phyloP scores from a whole-genome alignment of 2,329 filamentous ascomycete genomes.

The Colletotrichum zoysiae region DNA sequence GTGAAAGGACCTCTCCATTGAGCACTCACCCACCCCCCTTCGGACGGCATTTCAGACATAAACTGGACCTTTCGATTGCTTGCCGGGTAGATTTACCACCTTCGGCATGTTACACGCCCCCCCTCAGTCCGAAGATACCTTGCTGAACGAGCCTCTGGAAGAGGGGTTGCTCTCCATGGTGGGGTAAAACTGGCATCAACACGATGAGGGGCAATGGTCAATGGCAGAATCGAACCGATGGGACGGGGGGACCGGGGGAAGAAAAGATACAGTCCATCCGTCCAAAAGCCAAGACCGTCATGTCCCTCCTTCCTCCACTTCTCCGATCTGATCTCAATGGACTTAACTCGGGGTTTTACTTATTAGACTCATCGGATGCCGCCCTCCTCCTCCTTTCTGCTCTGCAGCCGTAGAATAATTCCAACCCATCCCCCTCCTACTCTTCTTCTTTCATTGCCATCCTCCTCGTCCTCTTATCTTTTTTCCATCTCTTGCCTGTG shows the following conservation, averaged over 20 bases:
- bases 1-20: slow-evolving; percentile 35
- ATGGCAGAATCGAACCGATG: slow-evolving; percentile 29
- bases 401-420: slow-evolving; percentile 37
- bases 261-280: neutral
- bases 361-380: slow-evolving; percentile 38
- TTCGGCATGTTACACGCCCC: slow-evolving; percentile 29
- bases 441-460: neutral
- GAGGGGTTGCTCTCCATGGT: slow-evolving; percentile 26
- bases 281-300: slow-evolving; percentile 27
- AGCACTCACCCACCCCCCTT: slow-evolving; percentile 6
- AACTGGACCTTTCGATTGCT: slow-evolving; percentile 15
- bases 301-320: slow-evolving; percentile 35
- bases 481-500: slow-evolving; percentile 3
- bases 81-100: slow-evolving; percentile 25
- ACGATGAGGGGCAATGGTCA: slow-evolving; percentile 34
- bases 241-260: neutral
- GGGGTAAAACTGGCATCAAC: slow-evolving; percentile 38
- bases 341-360: slow-evolving; percentile 42
- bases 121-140: slow-evolving; percentile 2
- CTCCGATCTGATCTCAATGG: slow-evolving; percentile 41
- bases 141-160: slow-evolving; percentile 7
- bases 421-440: neutral
- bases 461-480: neutral
- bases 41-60: slow-evolving; percentile 13
- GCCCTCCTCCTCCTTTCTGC: slow-evolving; percentile 28